Percentiles rank a stretch among this genome's conserved stretches.
These are phyloP conservation scores for Syncephalastrum contaminatum DNA, from an alignment of 371 early-diverging fungal genomes.

Conservation along the genomic window DNA sequence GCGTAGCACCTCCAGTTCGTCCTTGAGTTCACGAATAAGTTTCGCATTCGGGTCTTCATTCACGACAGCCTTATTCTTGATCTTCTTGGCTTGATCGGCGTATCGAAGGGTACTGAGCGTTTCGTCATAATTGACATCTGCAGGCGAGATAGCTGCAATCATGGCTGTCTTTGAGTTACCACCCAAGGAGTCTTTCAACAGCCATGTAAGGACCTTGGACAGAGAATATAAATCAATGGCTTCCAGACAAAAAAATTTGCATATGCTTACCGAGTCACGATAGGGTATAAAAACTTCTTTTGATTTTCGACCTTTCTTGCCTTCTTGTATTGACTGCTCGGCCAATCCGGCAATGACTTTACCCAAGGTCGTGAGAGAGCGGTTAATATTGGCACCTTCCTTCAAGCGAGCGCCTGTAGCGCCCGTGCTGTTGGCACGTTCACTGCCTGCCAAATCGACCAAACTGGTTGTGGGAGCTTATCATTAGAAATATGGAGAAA, in stretches of 20 bases:
- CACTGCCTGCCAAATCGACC: conserved; percentile 94
- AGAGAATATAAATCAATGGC: conserved; percentile 3
- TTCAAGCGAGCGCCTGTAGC: conserved; percentile 94
- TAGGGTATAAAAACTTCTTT: conserved; percentile 79
- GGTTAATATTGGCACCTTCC: conserved; percentile 99
- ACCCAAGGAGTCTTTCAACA: conserved; percentile 92
- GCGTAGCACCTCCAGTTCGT: conserved; percentile 75
- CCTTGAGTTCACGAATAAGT: conserved; percentile 83
- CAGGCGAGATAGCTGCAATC: conserved; percentile 86
- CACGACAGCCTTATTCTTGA: conserved; percentile 89
- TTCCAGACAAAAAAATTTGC: not conserved
- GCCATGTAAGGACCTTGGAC: conserved; percentile 80
- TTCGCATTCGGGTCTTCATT: conserved; percentile 90
- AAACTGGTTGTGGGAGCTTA: conserved; percentile 35
- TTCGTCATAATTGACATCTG: conserved; percentile 71
- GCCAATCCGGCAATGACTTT: conserved; percentile 97
- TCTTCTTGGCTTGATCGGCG: conserved; percentile 92
- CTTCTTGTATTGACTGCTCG: conserved; percentile 59
- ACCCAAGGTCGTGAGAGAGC: conserved; percentile 93
- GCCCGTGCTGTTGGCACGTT: conserved; percentile 94
- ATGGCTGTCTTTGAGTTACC: conserved; percentile 95
- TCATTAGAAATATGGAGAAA: not conserved
- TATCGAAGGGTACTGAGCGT: conserved; percentile 94
- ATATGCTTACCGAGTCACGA: conserved; percentile 76
- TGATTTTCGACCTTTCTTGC: conserved; percentile 52